Evolutionary conservation across 2,329 filamentous ascomycete species (phyloP).

Genomic region (Aspergillus eucalypticola): DNA sequence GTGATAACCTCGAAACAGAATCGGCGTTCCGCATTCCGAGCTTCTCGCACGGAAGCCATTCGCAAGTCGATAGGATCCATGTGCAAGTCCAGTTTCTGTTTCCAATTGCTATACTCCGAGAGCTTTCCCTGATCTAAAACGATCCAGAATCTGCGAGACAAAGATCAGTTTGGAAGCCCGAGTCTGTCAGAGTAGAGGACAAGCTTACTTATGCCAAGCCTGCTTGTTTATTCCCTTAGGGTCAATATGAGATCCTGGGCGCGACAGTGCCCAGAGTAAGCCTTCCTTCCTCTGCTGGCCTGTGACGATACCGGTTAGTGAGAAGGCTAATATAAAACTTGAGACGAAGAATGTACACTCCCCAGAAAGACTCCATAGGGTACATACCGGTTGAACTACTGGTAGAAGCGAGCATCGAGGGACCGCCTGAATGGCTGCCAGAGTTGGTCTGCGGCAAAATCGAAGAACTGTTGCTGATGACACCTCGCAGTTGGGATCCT

Average conservation of each 20-base stretch:
- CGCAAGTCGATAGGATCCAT: conserved; percentile 97
- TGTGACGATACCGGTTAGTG: conserved; percentile 53
- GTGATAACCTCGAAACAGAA: conserved; percentile 99
- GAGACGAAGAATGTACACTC: neutral
- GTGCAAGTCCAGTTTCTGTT: conserved; percentile 91
- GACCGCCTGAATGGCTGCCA: conserved; percentile 21
- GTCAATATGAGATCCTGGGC: conserved; percentile 91
- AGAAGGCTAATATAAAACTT: conserved; percentile 28
- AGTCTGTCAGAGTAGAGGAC: conserved; percentile 2
- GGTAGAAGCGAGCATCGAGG: conserved; percentile 23
- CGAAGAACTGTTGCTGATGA: conserved; percentile 50
- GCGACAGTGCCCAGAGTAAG: conserved; percentile 88
- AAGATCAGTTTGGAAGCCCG: neutral
- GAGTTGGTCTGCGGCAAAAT: conserved; percentile 40
- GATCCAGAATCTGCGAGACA: conserved; percentile 79
- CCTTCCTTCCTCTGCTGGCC: conserved; percentile 85
- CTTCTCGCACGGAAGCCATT: conserved; percentile 95
- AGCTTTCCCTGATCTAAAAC: conserved; percentile 95
- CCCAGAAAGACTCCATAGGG: conserved; percentile 25
- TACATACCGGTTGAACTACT: conserved; percentile 40
- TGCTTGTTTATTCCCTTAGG: conserved; percentile 94
- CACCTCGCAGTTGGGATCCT: conserved; percentile 63
- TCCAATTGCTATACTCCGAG: conserved; percentile 99
- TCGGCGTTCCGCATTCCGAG: conserved; percentile 86
- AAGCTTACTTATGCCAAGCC: conserved; percentile 91